Evolutionary conservation across 495 filamentous ascomycete species (phyloP).

Genomic region (Aspergillus funiculosus): DNA sequence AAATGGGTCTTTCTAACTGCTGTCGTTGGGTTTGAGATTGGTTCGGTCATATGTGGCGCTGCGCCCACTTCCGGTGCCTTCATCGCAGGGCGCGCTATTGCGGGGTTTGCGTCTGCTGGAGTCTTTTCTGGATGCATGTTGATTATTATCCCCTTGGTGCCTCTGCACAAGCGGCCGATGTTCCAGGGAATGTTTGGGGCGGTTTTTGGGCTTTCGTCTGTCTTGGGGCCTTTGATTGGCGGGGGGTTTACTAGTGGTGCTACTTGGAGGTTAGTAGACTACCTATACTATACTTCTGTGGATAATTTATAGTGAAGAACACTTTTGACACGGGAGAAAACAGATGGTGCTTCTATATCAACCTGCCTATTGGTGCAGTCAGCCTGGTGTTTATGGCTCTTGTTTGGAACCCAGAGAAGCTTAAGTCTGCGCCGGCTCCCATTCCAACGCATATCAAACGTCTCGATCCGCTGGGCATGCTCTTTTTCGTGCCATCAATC

Average conservation of each 20-base stretch:
- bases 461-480: too few species aligned
- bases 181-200: background rate
- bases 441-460: too few species aligned
- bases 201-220: slow-evolving; percentile 5
- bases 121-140: slow-evolving; percentile 5
- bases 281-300: too few species aligned
- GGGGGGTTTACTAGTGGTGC: slow-evolving; percentile 8
- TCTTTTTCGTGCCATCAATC: too few species aligned
- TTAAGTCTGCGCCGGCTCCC: too few species aligned
- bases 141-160: background rate
- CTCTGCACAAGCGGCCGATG: slow-evolving; percentile 1
- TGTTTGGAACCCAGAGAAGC: too few species aligned
- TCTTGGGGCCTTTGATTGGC: slow-evolving; percentile 4
- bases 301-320: too few species aligned
- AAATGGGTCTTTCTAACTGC: slow-evolving; percentile 1
- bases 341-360: too few species aligned
- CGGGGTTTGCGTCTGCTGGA: slow-evolving; percentile 3
- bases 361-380: too few species aligned
- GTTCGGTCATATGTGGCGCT: background rate
- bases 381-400: too few species aligned
- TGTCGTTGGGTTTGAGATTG: slow-evolving; percentile 1
- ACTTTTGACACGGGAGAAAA: too few species aligned
- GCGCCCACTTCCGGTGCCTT: background rate
- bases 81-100: slow-evolving; percentile 6
- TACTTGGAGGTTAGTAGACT: too few species aligned